Percentiles rank a stretch among this genome's conserved stretches.
These are phyloP conservation scores for Macaranga tanarius DNA, from an alignment of 441 rosid species.

Conservation along the genomic window DNA sequence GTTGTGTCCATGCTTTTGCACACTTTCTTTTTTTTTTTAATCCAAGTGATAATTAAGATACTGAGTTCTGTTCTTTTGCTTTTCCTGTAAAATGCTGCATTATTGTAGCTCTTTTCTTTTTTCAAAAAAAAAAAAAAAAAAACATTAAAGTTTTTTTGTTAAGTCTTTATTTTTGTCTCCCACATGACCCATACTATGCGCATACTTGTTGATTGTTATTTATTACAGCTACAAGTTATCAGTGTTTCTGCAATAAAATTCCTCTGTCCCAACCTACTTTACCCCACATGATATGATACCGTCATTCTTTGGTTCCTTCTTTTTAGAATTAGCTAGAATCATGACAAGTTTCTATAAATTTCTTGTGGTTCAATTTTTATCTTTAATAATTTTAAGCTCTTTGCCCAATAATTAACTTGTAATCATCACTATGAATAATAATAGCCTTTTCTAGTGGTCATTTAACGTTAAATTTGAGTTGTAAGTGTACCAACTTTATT, in stretches of 20 bases:
- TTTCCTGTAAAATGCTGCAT: conserved; percentile 12
- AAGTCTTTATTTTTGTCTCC: neutral
- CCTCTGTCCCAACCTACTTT: neutral
- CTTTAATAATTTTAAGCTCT: neutral
- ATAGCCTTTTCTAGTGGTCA: neutral
- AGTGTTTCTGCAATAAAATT: conserved; percentile 2
- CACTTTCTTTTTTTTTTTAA: neutral
- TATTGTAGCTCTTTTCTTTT: neutral
- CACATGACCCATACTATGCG: conserved; percentile 1
- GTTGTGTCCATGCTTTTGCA: neutral
- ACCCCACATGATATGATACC: neutral
- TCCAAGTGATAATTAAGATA: neutral
- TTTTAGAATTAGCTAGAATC: neutral
- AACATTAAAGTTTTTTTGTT: neutral
- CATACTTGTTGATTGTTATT: neutral
- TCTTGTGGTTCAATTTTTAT: neutral
- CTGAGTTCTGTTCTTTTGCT: neutral
- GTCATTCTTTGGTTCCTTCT: neutral
- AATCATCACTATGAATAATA: neutral
- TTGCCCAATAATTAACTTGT: neutral
- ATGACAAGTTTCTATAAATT: neutral
- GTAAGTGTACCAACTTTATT: conserved; percentile 17
- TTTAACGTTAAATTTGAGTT: neutral
- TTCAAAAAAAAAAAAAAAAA: too few species aligned
- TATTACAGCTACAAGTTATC: neutral